Base-by-base conservation (phyloP, 2,329 filamentous ascomycete species). In the Fusarium stilboides region DNA sequence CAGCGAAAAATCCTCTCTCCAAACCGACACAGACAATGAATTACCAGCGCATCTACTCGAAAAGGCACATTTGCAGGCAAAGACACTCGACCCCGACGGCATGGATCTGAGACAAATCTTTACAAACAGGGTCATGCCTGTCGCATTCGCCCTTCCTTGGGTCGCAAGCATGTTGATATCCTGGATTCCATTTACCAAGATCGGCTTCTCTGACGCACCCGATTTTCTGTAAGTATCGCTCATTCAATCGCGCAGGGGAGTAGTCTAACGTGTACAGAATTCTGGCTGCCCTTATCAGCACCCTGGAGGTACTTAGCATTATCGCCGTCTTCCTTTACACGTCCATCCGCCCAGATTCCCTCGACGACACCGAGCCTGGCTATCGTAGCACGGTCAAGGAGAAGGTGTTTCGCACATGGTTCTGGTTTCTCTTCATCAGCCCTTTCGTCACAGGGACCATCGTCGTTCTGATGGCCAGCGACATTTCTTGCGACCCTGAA, bases 231-330 rank as follows among this genome's bases (percentile, higher is more conserved):
- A 40, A 36, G 67, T 46, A 8, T 14, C 5, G 6, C 4, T 26
- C 5, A 20, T 6, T 31, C 15, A 46, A 20, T n/a, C 6, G 8
- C 24, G 6, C 17, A 7, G 6, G 3, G 7, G 17, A 8, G 22
- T 10, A 28, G 9, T 6, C 62, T 70, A 28, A 69, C 40, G 2
- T n/a, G 2, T 9, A 1, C 7, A 69, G 67, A 6, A 39, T 66
- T 15, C 22, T 69, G 40, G 67, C 66, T 2, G 66, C 61, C 4
- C 9, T 43, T 2, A 45, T 70, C 15, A 69, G 66, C 57, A 68
- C 67, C 22, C 10, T 69, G 5, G 67, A 69, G 31, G 66, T 68
- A 13, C 56, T 69, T n/a, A 70, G 66, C 42, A 69, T 69, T 17
- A 15, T 34, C 34, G 44, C 24, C 13, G 66, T 69, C 46, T 69